These are phyloP conservation scores for Trametes cubensis DNA, from an alignment of 768 basidiomycete species.

Conservation along the genomic window DNA sequence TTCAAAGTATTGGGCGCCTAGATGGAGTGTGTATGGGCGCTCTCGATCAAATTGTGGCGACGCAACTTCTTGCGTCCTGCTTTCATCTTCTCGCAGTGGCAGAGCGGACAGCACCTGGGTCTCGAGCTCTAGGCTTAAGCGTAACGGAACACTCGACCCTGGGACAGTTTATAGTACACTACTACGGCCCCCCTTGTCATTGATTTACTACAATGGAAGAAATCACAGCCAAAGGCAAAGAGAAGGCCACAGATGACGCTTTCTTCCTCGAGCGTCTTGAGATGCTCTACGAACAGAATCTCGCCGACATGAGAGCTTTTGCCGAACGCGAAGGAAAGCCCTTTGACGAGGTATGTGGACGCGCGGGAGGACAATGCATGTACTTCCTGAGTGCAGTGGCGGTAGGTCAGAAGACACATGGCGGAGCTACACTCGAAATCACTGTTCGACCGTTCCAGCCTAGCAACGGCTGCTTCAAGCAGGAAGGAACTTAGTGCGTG, in stretches of 20 bases:
- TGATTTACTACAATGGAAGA: constrained; percentile 16
- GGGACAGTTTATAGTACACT: neutral
- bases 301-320: constrained; percentile 61
- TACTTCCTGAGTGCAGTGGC: neutral
- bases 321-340: constrained; percentile 59
- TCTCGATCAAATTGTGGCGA: constrained; percentile 10
- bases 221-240: constrained; percentile 24
- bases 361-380: neutral
- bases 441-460: constrained; percentile 43
- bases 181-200: neutral
- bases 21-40: constrained; percentile 10
- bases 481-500: constrained; percentile 23
- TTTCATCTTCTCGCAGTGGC: neutral
- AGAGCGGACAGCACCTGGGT: neutral
- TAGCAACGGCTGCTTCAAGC: neutral
- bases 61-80: constrained; percentile 11
- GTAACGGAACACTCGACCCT: neutral
- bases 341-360: constrained; percentile 57
- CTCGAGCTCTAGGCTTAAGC: neutral
- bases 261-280: constrained; percentile 69
- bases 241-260: constrained; percentile 43
- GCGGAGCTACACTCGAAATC: constrained; percentile 67
- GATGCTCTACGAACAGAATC: constrained; percentile 59
- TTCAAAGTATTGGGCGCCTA: constrained; percentile 21
- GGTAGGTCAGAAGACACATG: constrained; percentile 48